Percentiles rank a stretch among this genome's conserved stretches.
Evolutionary conservation across 139 green algal genomes (phyloP).

Genomic region (Mychonastes homosphaera): DNA sequence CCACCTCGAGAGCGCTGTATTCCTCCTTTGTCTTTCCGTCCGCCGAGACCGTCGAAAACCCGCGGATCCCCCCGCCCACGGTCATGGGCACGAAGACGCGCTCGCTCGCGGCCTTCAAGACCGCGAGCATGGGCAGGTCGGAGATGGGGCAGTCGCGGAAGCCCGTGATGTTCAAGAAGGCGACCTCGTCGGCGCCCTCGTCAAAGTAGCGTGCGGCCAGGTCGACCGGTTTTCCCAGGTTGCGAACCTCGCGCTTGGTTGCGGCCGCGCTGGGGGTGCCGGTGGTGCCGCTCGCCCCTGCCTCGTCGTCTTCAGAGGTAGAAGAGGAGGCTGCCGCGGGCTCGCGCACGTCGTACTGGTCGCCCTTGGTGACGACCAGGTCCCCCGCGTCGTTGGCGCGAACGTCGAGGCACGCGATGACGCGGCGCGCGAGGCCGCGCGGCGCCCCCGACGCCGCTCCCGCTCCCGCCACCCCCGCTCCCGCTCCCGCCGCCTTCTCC

Average conservation of each 20-base stretch:
- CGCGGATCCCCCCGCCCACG: slow-evolving; percentile 90
- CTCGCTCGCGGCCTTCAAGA: slow-evolving; percentile 59
- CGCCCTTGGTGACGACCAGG: slow-evolving; percentile 93
- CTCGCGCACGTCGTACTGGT: slow-evolving; percentile 97
- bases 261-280: slow-evolving; percentile 5
- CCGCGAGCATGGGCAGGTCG: slow-evolving; percentile 95
- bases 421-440: slow-evolving; percentile 73
- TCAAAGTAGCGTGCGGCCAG: slow-evolving; percentile 76
- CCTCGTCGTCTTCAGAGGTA: no score
- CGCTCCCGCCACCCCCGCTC: background rate
- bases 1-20: slow-evolving; percentile 89
- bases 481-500: slow-evolving; percentile 13
- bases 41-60: slow-evolving; percentile 64
- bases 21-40: no score
- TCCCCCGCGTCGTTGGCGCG: slow-evolving; percentile 88
- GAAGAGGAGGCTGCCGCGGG: slow-evolving; percentile 40
- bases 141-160: slow-evolving; percentile 78
- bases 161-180: slow-evolving; percentile 98
- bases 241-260: slow-evolving; percentile 76
- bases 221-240: slow-evolving; percentile 77
- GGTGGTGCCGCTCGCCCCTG: no score
- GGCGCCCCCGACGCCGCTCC: background rate
- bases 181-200: slow-evolving; percentile 89
- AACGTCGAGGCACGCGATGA: slow-evolving; percentile 98
- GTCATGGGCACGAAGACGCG: slow-evolving; percentile 97